Evolutionary conservation across 371 early-diverging fungal genomes (phyloP).

Genomic region (Mortierella polycephala): DNA sequence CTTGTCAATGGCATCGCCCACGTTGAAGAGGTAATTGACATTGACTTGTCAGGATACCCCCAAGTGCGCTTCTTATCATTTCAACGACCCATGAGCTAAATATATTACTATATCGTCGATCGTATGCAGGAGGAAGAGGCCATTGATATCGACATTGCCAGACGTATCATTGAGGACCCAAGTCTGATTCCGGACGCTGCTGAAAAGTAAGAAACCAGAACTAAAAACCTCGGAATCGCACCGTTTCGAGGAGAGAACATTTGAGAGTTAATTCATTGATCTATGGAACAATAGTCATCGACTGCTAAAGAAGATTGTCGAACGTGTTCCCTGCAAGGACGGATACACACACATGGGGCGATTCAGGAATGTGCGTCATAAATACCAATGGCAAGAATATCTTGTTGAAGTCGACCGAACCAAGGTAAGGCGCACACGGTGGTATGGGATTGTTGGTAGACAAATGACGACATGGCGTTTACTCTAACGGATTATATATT

Average conservation of each 20-base stretch:
- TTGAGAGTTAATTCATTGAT: too few relatives aligned
- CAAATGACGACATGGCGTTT: not conserved
- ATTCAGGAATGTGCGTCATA: slow-evolving; percentile 45
- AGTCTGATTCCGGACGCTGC: slow-evolving; percentile 31
- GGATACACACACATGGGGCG: slow-evolving; percentile 49
- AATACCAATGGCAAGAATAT: slow-evolving; percentile 42
- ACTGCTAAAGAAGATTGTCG: slow-evolving; percentile 43
- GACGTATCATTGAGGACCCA: slow-evolving; percentile 33
- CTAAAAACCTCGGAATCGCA: too few relatives aligned
- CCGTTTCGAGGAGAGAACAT: too few relatives aligned
- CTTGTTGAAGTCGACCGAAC: slow-evolving; percentile 47
- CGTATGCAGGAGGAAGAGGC: slow-evolving; percentile 28
- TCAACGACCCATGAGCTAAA: not conserved
- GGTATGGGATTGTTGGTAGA: too few relatives aligned
- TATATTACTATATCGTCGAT: not conserved
- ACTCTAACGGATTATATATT: not conserved
- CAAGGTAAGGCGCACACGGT: slow-evolving; percentile 11
- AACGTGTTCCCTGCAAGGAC: slow-evolving; percentile 34
- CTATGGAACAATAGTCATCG: slow-evolving; percentile 18
- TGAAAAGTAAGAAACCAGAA: slow-evolving; percentile 11
- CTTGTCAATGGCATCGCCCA: slow-evolving; percentile 42
- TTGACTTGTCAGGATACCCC: too few relatives aligned
- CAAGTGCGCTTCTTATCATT: too few relatives aligned
- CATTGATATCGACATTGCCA: slow-evolving; percentile 25
- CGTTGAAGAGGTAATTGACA: slow-evolving; percentile 30